These are phyloP conservation scores for Cetraspora pellucida DNA, from an alignment of 192 early-diverging fungal genomes.

Conservation along the genomic window DNA sequence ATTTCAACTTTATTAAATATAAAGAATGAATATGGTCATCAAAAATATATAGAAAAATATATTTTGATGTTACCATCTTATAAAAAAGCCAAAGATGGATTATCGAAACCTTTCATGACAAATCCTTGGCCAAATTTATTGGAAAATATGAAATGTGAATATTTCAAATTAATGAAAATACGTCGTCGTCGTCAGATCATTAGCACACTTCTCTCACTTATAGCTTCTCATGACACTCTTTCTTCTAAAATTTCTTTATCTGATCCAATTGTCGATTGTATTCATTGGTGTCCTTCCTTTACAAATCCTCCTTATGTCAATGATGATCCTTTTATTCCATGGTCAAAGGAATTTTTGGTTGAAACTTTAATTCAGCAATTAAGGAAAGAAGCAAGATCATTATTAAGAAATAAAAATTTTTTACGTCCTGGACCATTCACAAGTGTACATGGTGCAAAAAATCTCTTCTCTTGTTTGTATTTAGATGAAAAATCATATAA, in stretches of 20 bases:
- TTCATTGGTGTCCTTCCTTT: slow-evolving; percentile 5
- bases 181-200: neutral
- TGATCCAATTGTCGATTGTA: neutral
- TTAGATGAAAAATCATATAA: no score
- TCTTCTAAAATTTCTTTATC: neutral
- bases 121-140: slow-evolving; percentile 10
- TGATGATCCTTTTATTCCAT: slow-evolving; percentile 6
- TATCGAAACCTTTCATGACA: neutral
- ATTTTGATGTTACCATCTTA: neutral
- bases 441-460: neutral
- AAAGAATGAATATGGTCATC: neutral
- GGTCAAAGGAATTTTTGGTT: neutral
- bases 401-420: neutral
- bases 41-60: neutral
- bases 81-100: neutral
- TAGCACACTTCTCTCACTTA: neutral
- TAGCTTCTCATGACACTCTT: neutral
- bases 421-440: neutral
- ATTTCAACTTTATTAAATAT: neutral
- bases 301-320: slow-evolving; percentile 15
- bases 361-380: neutral
- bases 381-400: neutral
- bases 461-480: neutral
- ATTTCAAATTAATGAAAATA: neutral
- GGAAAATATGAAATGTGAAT: neutral